phyloP scores from a whole-genome alignment of 164 flowering plant species.

The Umbilicus rupestris region DNA sequence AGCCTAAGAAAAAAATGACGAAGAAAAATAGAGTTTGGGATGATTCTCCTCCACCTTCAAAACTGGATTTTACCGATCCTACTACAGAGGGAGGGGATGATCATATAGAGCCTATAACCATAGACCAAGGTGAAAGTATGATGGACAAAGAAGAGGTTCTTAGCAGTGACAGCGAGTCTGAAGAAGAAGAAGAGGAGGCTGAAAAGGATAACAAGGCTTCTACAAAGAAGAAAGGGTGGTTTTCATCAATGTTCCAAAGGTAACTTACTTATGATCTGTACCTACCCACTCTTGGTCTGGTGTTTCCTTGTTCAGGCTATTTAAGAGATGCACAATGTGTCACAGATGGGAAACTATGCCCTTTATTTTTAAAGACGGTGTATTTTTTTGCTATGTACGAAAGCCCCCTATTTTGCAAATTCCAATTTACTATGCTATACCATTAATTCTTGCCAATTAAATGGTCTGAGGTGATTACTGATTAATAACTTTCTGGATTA shows the following conservation, averaged over 20 bases:
- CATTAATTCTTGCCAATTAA: neutral
- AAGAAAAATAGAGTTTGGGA: slow-evolving; percentile 94
- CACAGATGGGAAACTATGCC: no score
- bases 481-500: neutral
- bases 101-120: slow-evolving; percentile 34
- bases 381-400: neutral
- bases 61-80: slow-evolving; percentile 84
- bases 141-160: slow-evolving; percentile 84
- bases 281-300: neutral
- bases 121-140: slow-evolving; percentile 75
- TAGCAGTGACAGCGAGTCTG: slow-evolving; percentile 79
- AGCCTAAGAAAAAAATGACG: slow-evolving; percentile 61
- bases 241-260: slow-evolving; percentile 95
- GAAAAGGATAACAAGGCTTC: slow-evolving; percentile 32
- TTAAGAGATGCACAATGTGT: no score
- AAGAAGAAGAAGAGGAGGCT: slow-evolving; percentile 51
- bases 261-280: slow-evolving; percentile 14
- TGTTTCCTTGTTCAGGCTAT: neutral
- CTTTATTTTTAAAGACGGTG: no score
- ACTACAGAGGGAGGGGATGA: slow-evolving; percentile 52
- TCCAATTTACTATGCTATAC: neutral
- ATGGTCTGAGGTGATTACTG: neutral
- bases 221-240: slow-evolving; percentile 82
- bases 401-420: neutral
- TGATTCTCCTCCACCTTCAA: slow-evolving; percentile 52